phyloP scores from a whole-genome alignment of 306 rosid genomes.

The Castanea mollissima region DNA sequence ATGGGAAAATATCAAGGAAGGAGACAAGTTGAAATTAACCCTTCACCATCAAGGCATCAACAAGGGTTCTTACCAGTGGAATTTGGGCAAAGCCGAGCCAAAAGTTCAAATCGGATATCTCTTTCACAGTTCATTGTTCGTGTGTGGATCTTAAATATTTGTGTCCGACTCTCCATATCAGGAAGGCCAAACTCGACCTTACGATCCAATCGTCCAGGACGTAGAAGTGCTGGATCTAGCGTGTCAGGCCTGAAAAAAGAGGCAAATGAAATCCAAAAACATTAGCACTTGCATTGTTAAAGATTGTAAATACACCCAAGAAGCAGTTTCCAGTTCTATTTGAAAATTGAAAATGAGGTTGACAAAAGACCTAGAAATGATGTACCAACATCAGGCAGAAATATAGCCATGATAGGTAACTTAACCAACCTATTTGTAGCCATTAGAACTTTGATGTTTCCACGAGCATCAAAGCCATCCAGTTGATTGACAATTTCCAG shows the following conservation, averaged over 20 bases:
- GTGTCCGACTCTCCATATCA: conserved; percentile 94
- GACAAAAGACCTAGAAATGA: not conserved
- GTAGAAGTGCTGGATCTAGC: conserved; percentile 87
- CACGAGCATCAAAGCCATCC: conserved; percentile 98
- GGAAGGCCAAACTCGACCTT: conserved; percentile 99
- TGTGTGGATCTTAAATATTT: conserved; percentile 95
- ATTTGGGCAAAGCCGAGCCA: conserved; percentile 97
- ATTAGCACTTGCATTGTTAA: not conserved
- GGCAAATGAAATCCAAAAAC: conserved; percentile 11
- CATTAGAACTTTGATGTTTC: conserved; percentile 96
- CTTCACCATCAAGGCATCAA: not conserved
- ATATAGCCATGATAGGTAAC: not conserved
- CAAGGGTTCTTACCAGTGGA: conserved; percentile 67
- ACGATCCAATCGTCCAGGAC: conserved; percentile 96
- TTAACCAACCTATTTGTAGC: conserved; percentile 88
- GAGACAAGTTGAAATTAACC: not conserved
- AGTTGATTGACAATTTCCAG: conserved; percentile 98
- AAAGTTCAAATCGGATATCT: conserved; percentile 85
- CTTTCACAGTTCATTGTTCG: conserved; percentile 98
- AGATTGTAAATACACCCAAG: not conserved
- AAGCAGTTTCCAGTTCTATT: not conserved
- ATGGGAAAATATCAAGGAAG: not conserved
- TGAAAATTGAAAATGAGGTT: not conserved
- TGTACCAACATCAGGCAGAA: not conserved
- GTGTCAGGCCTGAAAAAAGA: conserved; percentile 83